Base-by-base conservation (phyloP, 2,329 filamentous ascomycete genomes). In the Aspergillus novofumigatus region DNA sequence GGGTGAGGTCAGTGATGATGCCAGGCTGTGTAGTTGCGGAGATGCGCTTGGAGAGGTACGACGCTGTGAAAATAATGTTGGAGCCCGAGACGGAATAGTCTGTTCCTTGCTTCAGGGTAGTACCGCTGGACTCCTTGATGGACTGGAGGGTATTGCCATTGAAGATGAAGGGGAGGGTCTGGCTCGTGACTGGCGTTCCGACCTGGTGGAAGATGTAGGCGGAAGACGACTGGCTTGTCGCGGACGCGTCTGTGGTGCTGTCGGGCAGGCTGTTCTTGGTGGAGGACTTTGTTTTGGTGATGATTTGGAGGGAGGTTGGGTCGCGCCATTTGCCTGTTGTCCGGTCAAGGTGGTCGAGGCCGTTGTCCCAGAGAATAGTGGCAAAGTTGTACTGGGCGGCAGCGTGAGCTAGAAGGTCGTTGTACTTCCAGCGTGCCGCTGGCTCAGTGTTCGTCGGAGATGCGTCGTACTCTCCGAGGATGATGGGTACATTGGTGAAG, bases 321-420 rank as follows among this genome's bases (percentile, higher is more conserved):
- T 86, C 84, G 20, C 79, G 73, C 81, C 82, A 86, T 2, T 65
- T 62, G 49, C 77, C 75, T 0, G 77, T 72, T 2, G 69, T 70
- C 41, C 83, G 80, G 62, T 86, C 74, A 10, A 85, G 73, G 44
- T 83, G 80, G 61, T 85, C 83, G 2, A 75, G 66, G 0, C 83
- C 83, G 57, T 85, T 86, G 64, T 86, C 84, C 84, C 83, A 86
- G 5, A 86, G 66, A 1, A 85, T 72, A 3, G 78, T 75, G 1
- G 79, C 69, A 7, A 81, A 82, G 59, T 80, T 75, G 62, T 83
- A 80, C 49, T 78, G 75, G 1, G 71, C 74, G 0, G 80, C 79
- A 0, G 76, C 79, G 28, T 77, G 77, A 21, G 80, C 68, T 53
- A 86, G 74, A 57, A 78, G 76, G 66, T 86, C 83, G 53, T 79